Evolutionary conservation across 1,284 basidiomycete genomes (phyloP), one percentile per base, ranked within the genome.

Genomic region (Takashimella tepidaria): DNA sequence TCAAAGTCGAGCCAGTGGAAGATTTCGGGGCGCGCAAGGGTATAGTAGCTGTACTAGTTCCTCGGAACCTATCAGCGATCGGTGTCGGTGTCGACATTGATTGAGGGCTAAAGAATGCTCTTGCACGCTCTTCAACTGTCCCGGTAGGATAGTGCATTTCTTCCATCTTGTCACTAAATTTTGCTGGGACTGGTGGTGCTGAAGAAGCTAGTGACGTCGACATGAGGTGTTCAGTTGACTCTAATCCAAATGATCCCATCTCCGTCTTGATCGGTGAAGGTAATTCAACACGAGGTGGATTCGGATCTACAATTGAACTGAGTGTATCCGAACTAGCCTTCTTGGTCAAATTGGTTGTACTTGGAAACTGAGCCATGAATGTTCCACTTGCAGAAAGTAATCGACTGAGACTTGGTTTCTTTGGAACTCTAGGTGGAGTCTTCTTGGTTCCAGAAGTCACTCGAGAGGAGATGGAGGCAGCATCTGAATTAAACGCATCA

Each of bases 11-110:
- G 4, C 56, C 57, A 13, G 43, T 57, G 13, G 58, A 63, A 23
- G 60, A 59, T 45, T 59, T 54, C 3, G 60, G 56, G 1, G n/a
- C 49, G 6, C 62, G 55, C 1, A 67, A 54, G 4, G 61, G 49
- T 2, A 64, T 53, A 4, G 66, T 60, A 11, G 57, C 49, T 8
- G 56, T 53, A 21, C 64, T 63, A 4, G 58, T 59, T 5, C 61
- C 47, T 13, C 62, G 56, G 56, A 74, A 77, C 13, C 61, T 60
- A 53, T 77, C 75, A 4, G 72, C 72, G 37, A 77, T 77, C 8
- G 75, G 75, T 0, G 55, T 58, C n/a, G 54, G 41, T 47, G 47
- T 53, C n/a, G n/a, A n/a, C n/a, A n/a, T n/a, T n/a, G n/a, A n/a
- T n/a, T n/a, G n/a, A 5, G 59, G 45, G 20, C 62, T 58, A 11